Conservation (phyloP, 2,329 filamentous ascomycete species). For the Hymenoscyphus linearis region DNA sequence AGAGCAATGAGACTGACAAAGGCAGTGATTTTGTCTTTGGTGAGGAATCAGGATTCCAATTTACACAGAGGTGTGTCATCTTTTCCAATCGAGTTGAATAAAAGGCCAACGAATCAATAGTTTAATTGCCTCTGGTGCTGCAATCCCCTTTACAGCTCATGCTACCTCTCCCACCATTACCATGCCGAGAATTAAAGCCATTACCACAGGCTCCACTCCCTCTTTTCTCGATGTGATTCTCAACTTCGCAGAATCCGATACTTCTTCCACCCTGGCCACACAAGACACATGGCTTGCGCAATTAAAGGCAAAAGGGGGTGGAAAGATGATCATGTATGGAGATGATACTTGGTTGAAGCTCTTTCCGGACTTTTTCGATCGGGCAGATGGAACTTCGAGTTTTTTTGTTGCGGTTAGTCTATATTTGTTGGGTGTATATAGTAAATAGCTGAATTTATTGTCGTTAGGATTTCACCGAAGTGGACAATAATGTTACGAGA, state of each 20-base stretch:
- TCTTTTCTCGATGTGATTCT: slow-evolving; percentile 96
- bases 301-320: slow-evolving; percentile 66
- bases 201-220: slow-evolving; percentile 96
- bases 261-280: slow-evolving; percentile 74
- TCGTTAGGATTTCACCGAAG: slow-evolving; percentile 86
- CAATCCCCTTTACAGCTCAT: slow-evolving; percentile 90
- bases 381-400: slow-evolving; percentile 88
- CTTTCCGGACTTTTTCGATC: slow-evolving; percentile 82
- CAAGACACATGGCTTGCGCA: slow-evolving; percentile 98
- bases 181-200: slow-evolving; percentile 95
- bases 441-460: slow-evolving; percentile 26
- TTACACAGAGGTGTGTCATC: slow-evolving; percentile 70
- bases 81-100: not conserved
- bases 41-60: slow-evolving; percentile 72
- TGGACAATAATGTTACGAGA: slow-evolving; percentile 94
- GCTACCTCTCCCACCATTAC: slow-evolving; percentile 96
- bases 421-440: slow-evolving; percentile 22
- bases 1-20: slow-evolving; percentile 20
- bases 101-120: slow-evolving; percentile 40
- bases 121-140: slow-evolving; percentile 75
- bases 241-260: slow-evolving; percentile 93
- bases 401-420: slow-evolving; percentile 90
- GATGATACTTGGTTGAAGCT: slow-evolving; percentile 98
- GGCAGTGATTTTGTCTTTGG: slow-evolving; percentile 88
- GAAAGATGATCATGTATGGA: slow-evolving; percentile 88